A percentile compares a stretch with the other conserved stretches of the same genome.
Conservation (phyloP, 73 alveolate species). For the Stentor coeruleus region DNA sequence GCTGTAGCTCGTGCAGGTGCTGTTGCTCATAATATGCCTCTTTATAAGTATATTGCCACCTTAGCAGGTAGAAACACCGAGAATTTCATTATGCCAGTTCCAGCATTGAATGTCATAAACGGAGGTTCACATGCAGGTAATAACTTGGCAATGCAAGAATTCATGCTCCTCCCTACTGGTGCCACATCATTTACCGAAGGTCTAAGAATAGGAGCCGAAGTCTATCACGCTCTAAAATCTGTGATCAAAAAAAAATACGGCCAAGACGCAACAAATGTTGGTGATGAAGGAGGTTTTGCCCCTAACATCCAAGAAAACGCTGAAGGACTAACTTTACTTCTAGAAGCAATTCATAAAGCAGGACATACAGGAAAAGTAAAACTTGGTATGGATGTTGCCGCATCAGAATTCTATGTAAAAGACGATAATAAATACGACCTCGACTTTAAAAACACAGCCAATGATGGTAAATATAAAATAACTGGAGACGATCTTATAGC, state of each 20-base stretch:
- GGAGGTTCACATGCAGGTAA: slow-evolving; percentile 99
- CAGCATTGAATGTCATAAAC: slow-evolving; percentile 94
- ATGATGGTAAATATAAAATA: slow-evolving; percentile 65
- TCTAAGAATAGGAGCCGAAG: slow-evolving; percentile 74
- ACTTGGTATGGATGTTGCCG: slow-evolving; percentile 96
- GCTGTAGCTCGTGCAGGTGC: slow-evolving; percentile 98
- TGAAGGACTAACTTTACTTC: slow-evolving; percentile 82
- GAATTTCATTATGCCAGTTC: slow-evolving; percentile 93
- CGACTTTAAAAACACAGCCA: slow-evolving; percentile 80
- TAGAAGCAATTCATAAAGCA: slow-evolving; percentile 89
- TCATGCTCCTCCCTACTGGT: slow-evolving; percentile 88
- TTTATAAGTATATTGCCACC: slow-evolving; percentile 86
- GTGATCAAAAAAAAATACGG: slow-evolving; percentile 90
- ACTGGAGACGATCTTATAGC: slow-evolving; percentile 63
- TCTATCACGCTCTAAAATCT: slow-evolving; percentile 69
- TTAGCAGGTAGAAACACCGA: slow-evolving; percentile 84
- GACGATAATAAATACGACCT: slow-evolving; percentile 83
- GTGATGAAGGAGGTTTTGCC: slow-evolving; percentile 97
- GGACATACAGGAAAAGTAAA: slow-evolving; percentile 90
- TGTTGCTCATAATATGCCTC: slow-evolving; percentile 73
- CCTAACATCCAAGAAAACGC: slow-evolving; percentile 74
- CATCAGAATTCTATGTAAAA: slow-evolving; percentile 87
- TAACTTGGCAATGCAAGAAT: slow-evolving; percentile 87
- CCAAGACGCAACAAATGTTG: slow-evolving; percentile 92
- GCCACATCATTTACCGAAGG: slow-evolving; percentile 82